Conservation (phyloP, 2,329 filamentous ascomycete species). For the Cercospora sesami region DNA sequence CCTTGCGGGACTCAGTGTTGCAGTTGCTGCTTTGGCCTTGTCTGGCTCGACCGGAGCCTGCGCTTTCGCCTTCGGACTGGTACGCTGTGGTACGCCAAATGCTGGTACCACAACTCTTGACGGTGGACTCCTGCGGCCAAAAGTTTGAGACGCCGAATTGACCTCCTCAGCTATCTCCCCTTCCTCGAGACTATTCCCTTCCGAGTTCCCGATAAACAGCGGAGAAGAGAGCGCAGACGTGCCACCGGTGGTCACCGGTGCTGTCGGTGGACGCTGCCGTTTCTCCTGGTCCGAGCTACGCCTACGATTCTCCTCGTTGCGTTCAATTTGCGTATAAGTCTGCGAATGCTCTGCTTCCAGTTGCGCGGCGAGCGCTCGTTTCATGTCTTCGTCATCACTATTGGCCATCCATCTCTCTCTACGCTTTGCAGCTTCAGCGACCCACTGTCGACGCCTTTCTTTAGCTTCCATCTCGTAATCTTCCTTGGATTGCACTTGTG, state of each 20-base stretch:
- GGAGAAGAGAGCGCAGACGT: background rate
- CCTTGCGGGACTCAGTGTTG: background rate
- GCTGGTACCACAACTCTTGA: background rate
- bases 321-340: background rate
- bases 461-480: background rate
- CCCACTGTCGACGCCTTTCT: background rate
- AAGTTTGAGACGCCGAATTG: background rate
- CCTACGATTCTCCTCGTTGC: background rate
- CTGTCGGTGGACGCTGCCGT: background rate
- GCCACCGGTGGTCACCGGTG: background rate
- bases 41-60: background rate
- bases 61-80: background rate
- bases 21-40: background rate
- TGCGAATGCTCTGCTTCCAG: background rate
- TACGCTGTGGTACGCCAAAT: background rate
- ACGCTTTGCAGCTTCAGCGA: background rate
- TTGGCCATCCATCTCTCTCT: background rate
- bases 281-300: background rate
- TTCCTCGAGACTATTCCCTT: background rate
- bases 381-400: background rate
- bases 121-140: background rate
- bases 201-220: background rate
- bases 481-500: background rate
- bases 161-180: background rate
- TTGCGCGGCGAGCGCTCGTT: background rate